Percentiles rank a stretch among this genome's conserved stretches.
Conservation (phyloP, 164 flowering plant genomes). For the Annona cherimola region DNA sequence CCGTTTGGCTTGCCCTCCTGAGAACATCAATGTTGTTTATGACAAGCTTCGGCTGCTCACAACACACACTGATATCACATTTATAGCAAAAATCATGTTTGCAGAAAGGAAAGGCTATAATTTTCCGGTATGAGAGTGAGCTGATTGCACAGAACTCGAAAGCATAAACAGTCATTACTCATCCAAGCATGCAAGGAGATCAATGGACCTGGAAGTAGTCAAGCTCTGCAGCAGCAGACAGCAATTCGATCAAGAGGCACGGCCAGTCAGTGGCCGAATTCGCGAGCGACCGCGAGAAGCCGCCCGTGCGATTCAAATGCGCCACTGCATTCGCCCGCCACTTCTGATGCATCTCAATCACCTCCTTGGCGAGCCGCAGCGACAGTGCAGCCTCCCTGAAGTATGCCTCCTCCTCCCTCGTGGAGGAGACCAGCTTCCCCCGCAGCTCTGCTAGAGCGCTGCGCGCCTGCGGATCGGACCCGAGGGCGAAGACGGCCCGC, state of each 20-base stretch:
- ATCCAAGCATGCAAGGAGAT: no score
- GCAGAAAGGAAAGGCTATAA: neutral
- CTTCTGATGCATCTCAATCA: constrained; percentile 53
- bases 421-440: constrained; percentile 22
- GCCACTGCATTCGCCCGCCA: constrained; percentile 81
- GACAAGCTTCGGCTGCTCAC: constrained; percentile 88
- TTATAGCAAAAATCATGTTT: neutral
- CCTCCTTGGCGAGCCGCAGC: constrained; percentile 77
- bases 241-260: constrained; percentile 64
- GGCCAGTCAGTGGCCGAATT: constrained; percentile 87
- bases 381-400: constrained; percentile 59
- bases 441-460: constrained; percentile 26
- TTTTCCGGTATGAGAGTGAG: neutral
- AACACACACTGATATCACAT: neutral
- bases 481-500: constrained; percentile 54
- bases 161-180: neutral
- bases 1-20: constrained; percentile 47
- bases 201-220: constrained; percentile 63
- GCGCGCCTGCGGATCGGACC: constrained; percentile 33
- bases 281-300: constrained; percentile 74
- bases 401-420: constrained; percentile 55
- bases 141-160: neutral
- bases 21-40: constrained; percentile 83
- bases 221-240: constrained; percentile 71
- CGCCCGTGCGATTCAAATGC: constrained; percentile 58